Base-by-base conservation (phyloP, 331 rosid genomes). In the Rhamnella rubrinervis region DNA sequence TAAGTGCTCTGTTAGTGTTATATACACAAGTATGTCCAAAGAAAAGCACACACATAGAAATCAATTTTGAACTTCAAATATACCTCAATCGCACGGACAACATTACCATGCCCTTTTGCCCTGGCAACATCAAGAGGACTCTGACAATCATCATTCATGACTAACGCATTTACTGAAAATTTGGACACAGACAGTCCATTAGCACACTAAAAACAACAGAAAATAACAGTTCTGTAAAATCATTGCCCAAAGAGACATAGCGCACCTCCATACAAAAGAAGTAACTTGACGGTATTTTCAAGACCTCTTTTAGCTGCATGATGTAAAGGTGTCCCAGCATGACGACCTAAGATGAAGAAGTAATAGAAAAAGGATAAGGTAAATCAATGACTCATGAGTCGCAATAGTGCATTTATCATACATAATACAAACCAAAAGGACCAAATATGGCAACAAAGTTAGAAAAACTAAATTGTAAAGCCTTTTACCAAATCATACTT, bases 271-370 rank as follows among this genome's bases (percentile, higher is more conserved):
- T 82, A 81, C 20, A 20, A 62, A 78, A 95, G 93, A 77, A 95
- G 97, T 76, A 95, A 66, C 84, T 82, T 89, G 46, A 89, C 93
- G 74, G 82, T 80, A 59, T 74, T 78, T 26, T 87, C 92, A 67
- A 83, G 89, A 72, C 97, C 97, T 79, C 88, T 86, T 82, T 95
- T 95, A 68, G 99, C 96, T 5, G 99, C 97, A 82, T 95, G 99
- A 73, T 95, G 97, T 63, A 95, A 76, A 23, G 99, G 96, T 77
- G 97, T 91, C 66, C 99, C 99, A 37, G 88, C 96, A 70, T 87
- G 84, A 41, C 96, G 89, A 25, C 96, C 99, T 95, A 63, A 51
- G 68, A 9, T 21, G 28, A 47, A 31, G 1, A 20, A n/a, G 41
- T 8, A 52, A 51, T 0, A 31, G 35, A 31, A 8, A 65, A 10